phyloP scores from a whole-genome alignment of 805 yeast genomes.

The Ogataea nitratoaversa region DNA sequence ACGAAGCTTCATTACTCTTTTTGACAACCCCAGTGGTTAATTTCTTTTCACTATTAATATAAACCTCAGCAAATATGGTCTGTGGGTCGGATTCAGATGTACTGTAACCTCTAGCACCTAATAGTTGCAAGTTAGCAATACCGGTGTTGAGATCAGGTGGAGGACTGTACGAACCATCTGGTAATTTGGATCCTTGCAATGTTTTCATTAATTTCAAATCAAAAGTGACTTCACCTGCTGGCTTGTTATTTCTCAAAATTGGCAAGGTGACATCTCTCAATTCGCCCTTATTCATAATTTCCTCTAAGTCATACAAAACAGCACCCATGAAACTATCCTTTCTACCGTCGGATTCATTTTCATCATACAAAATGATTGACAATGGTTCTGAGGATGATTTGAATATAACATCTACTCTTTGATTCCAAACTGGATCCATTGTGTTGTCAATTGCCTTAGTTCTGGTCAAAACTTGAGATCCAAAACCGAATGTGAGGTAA shows the following conservation, averaged over 20 bases:
- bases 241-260: constrained; percentile 76
- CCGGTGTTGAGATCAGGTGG: constrained; percentile 95
- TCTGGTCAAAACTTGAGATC: constrained; percentile 54
- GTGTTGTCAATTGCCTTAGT: constrained; percentile 70
- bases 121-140: constrained; percentile 64
- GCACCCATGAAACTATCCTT: constrained; percentile 81
- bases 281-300: constrained; percentile 49
- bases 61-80: constrained; percentile 67
- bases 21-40: constrained; percentile 55
- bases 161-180: constrained; percentile 80
- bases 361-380: constrained; percentile 66
- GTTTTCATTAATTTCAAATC: constrained; percentile 78
- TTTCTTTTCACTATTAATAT: constrained; percentile 56
- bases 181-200: constrained; percentile 51
- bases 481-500: constrained; percentile 68
- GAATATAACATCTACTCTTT: constrained; percentile 66
- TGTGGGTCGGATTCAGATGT: constrained; percentile 41
- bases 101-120: constrained; percentile 55
- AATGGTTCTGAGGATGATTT: constrained; percentile 80
- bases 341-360: constrained; percentile 54
- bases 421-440: constrained; percentile 76
- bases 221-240: constrained; percentile 69
- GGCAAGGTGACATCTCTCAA: constrained; percentile 48
- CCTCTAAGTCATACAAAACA: constrained; percentile 67
- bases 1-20: constrained; percentile 62